Evolutionary conservation across 1,284 basidiomycete species (phyloP), one percentile per base, ranked within the genome.

Genomic region (Apiotrichum mycotoxinovorans): DNA sequence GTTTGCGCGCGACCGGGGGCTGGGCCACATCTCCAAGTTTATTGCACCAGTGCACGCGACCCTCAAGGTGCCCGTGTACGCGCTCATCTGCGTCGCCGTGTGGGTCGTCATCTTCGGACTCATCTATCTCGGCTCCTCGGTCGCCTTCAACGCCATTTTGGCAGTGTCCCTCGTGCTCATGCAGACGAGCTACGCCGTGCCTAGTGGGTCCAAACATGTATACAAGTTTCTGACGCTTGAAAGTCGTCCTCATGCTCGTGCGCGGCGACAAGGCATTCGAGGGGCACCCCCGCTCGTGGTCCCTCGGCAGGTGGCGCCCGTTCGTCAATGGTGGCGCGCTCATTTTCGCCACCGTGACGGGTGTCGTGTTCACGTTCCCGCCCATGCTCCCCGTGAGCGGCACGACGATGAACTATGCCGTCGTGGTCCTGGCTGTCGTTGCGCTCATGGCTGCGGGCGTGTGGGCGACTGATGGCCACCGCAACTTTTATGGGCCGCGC

Each of bases 281-380:
- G 66, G 70, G 8, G 61, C 72, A 26, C 65, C 60, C 17, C 64
- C 72, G 54, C 72, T 70, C 71, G 0, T 71, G 72, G 57, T 69
- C 63, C 10, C 66, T 74, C 17, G 73, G 70, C 2, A 67, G 66
- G 0, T 55, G 73, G 51, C 58, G 69, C 30, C 73, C 72, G 0
- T 71, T 66, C 0, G 54, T 75, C 54, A 67, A 73, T 62, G 79
- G 79, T 54, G 46, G 70, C 30, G 69, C 75, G 1, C 63, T 81
- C 33, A 49, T 63, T 12, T 81, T 80, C 59, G 74, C 73, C 2
- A 43, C 69, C 18, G 57, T 80, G 34, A 81, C 79, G 3, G 71
- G 72, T 22, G 73, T 80, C 26, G 79, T 80, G 68, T 81, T 81
- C 76, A 59, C 79, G 26, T 80, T 81, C 73, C 80, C 80, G 3